phyloP scores from a whole-genome alignment of 352 stramenopile genomes.

The Globisporangium heterothallicum region DNA sequence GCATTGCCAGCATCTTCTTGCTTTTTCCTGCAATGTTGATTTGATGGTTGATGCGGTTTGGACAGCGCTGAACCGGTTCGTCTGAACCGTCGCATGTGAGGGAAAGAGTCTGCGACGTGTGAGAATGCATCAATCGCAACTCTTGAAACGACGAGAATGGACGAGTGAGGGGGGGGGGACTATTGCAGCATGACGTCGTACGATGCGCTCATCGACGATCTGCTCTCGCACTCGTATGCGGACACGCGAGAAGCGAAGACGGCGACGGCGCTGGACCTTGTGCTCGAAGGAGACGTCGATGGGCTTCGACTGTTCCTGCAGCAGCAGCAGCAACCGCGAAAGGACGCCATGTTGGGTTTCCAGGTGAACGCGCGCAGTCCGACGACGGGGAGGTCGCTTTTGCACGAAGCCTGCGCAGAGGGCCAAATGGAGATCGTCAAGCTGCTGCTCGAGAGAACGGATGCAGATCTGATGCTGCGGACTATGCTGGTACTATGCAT shows the following conservation, averaged over 20 bases:
- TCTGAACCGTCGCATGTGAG: background rate
- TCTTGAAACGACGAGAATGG: constrained; percentile 4
- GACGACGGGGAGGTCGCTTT: constrained; percentile 35
- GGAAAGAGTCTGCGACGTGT: constrained; percentile 24
- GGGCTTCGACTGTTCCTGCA: constrained; percentile 14
- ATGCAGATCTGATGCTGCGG: constrained; percentile 44
- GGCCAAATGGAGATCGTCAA: constrained; percentile 50
- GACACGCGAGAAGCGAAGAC: constrained; percentile 1
- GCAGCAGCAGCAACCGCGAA: constrained; percentile 12
- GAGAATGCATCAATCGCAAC: constrained; percentile 4
- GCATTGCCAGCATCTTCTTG: constrained; percentile 13
- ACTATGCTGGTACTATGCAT: constrained; percentile 53
- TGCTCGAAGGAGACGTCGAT: constrained; percentile 23
- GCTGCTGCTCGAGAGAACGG: constrained; percentile 37
- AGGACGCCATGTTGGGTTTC: constrained; percentile 6
- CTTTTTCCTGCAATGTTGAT: background rate
- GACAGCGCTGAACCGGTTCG: constrained; percentile 3
- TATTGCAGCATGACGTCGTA: constrained; percentile 20
- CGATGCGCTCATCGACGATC: constrained; percentile 39
- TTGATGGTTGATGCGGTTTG: constrained; percentile 6
- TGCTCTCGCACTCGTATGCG: constrained; percentile 19
- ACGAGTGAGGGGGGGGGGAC: too few species aligned
- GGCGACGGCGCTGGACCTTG: constrained; percentile 21
- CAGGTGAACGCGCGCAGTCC: constrained; percentile 34
- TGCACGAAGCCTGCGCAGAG: constrained; percentile 57